phyloP scores from a whole-genome alignment of 2,329 filamentous ascomycete species.

The Purpureocillium takamizusanense region DNA sequence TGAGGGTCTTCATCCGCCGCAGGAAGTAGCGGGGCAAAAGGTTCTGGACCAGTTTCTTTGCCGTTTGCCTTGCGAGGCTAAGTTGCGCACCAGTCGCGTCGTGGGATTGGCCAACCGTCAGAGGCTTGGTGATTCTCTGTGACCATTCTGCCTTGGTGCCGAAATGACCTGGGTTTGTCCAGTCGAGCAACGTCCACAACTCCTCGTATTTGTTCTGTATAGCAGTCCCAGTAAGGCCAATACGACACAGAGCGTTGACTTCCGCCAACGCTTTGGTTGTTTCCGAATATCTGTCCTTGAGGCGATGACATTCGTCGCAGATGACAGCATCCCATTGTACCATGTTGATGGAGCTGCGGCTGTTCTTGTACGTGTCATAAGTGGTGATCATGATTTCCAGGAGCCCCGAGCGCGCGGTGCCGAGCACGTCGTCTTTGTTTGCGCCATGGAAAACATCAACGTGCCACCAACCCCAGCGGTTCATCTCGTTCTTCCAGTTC shows the following conservation, averaged over 20 bases:
- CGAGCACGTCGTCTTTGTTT: slow-evolving; percentile 58
- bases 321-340: slow-evolving; percentile 90
- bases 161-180: slow-evolving; percentile 78
- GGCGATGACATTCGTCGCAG: slow-evolving; percentile 84
- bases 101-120: slow-evolving; percentile 85
- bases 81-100: slow-evolving; percentile 80
- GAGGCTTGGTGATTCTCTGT: slow-evolving; percentile 63
- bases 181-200: slow-evolving; percentile 91
- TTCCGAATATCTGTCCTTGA: slow-evolving; percentile 72
- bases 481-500: slow-evolving; percentile 84
- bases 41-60: slow-evolving; percentile 76
- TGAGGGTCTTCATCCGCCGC: slow-evolving; percentile 84
- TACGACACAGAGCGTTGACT: slow-evolving; percentile 82
- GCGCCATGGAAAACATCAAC: slow-evolving; percentile 71
- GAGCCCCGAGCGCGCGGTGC: slow-evolving; percentile 64
- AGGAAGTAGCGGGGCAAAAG: slow-evolving; percentile 85
- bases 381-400: slow-evolving; percentile 92
- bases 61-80: slow-evolving; percentile 70
- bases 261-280: slow-evolving; percentile 82
- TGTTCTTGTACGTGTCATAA: slow-evolving; percentile 81
- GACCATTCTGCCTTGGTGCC: slow-evolving; percentile 66
- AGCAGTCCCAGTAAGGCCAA: slow-evolving; percentile 88
- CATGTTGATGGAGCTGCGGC: slow-evolving; percentile 65
- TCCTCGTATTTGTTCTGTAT: slow-evolving; percentile 99
- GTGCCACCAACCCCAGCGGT: slow-evolving; percentile 94